Evolutionary conservation across 2,329 filamentous ascomycete genomes (phyloP), one percentile per base, ranked within the genome.

Genomic region (Cladorrhinum sp.): DNA sequence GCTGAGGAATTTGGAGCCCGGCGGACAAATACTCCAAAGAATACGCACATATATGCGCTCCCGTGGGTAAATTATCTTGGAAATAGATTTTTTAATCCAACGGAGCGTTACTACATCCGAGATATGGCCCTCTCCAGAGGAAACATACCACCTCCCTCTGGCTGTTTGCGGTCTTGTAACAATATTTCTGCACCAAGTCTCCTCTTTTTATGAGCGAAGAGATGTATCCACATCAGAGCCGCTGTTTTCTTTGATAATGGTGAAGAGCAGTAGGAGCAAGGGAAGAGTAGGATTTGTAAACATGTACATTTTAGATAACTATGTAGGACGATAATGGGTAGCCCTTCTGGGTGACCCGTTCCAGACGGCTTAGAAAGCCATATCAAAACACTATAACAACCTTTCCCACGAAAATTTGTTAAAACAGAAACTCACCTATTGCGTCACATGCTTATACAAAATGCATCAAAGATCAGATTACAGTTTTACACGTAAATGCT

Each of bases 291-390:
- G 41, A n/a, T 18, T 45, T 45, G 41, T 45, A 20, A 45, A 45
- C 41, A 2, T 45, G 41, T 45, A 45, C 41, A 20, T 45, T 36
- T 18, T 20, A 45, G 16, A 45, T 18, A 4, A 7, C 41, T 45
- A 2, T 45, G 41, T 45, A 45, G 41, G 41, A 45, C 20, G 41
- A 18, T 45, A 45, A 45, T 45, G 41, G 16, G 10, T 20, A 3
- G 18, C 7, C n/a, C 16, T 8, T 45, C 10, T 45, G 24, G 65
- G 64, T 61, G 64, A 29, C 4, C 10, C n/a, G n/a, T n/a, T n/a
- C n/a, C n/a, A n/a, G n/a, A n/a, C n/a, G n/a, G n/a, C n/a, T n/a
- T n/a, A n/a, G n/a, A n/a, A n/a, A n/a, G n/a, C n/a, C n/a, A n/a
- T n/a, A n/a, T n/a, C n/a, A n/a, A n/a, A n/a, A n/a, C n/a, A n/a